Conservation (phyloP, 106 monocot species). For the Vanilla planifolia region DNA sequence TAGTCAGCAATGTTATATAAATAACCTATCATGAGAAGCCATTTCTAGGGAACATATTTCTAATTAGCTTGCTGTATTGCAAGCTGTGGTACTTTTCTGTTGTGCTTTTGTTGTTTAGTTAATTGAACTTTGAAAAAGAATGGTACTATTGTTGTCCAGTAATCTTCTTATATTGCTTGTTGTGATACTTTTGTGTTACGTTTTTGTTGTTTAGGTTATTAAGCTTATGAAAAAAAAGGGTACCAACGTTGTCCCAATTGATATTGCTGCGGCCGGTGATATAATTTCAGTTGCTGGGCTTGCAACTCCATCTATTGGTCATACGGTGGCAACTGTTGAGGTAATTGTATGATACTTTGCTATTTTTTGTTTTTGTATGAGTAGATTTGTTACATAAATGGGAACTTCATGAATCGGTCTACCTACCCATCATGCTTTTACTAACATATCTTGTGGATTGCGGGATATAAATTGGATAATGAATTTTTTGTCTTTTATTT, state of each 20-base stretch:
- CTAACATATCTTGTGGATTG: too few species aligned
- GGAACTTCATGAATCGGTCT: too few species aligned
- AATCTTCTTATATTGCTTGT: not conserved
- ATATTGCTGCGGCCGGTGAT: slow-evolving; percentile 91
- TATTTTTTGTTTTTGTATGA: too few species aligned
- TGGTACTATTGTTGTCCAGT: not conserved
- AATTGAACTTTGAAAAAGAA: too few species aligned
- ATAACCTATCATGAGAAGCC: not conserved
- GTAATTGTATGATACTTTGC: slow-evolving; percentile 23
- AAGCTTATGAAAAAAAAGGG: slow-evolving; percentile 99
- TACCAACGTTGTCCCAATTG: slow-evolving; percentile 66
- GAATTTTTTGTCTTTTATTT: too few species aligned
- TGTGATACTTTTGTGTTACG: slow-evolving; percentile 1
- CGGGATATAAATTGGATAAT: too few species aligned
- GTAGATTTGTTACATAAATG: too few species aligned
- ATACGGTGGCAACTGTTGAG: slow-evolving; percentile 85
- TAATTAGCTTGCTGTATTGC: too few species aligned
- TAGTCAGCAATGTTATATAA: not conserved
- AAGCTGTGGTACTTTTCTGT: too few species aligned
- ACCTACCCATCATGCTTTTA: too few species aligned
- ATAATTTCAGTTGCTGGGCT: slow-evolving; percentile 93
- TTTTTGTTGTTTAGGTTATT: slow-evolving; percentile 31
- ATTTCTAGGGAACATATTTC: too few species aligned
- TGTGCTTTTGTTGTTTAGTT: too few species aligned
- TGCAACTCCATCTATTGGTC: slow-evolving; percentile 80